Evolutionary conservation across 2,329 filamentous ascomycete genomes (phyloP), one percentile per base, ranked within the genome.

Genomic region (Trichoderma endophyticum): DNA sequence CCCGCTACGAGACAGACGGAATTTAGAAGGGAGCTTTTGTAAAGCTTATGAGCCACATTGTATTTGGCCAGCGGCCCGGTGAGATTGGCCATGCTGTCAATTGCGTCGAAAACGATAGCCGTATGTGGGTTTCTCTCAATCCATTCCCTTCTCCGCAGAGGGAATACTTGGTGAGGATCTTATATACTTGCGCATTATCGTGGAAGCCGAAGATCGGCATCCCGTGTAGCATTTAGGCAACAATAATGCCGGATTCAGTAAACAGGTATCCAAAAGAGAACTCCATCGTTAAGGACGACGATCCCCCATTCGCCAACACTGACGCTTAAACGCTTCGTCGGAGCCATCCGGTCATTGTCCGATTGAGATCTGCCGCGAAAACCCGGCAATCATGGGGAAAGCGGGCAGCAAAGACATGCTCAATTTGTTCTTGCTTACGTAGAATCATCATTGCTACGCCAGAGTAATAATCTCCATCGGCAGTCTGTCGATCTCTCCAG

Each of bases 1-100:
- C 84, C 89, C 1, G 90, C 90, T 15, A 92, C 82, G 62, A 84
- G 86, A 78, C 91, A 91, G 79, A 92, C 87, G 48, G 86, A 86
- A 71, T 89, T 84, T 70, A 91, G 85, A 73, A 91, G 83, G 56
- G 80, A 79, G 21, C 82, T 79, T 81, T 90, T 90, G 81, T 89
- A 82, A 6, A 88, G 79, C 74, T 82, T 83, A 77, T 88, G 84
- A 70, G 86, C 86, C 12, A 89, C 82, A 67, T 77, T 76, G 67
- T 75, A 56, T 28, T 70, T 74, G 59, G 62, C 71, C 65, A 75
- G n/a, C 14, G 30, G 36, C 8, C 39, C 62, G 11, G 39, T 66
- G 14, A 64, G 26, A 18, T 24, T 39, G 3, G 28, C 61, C 69
- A 71, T 71, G 66, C 4, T 24, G 56, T 43, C 18, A 4, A 60